These are phyloP conservation scores for Gentiana straminea DNA, from an alignment of 257 asterid genomes.

Conservation along the genomic window DNA sequence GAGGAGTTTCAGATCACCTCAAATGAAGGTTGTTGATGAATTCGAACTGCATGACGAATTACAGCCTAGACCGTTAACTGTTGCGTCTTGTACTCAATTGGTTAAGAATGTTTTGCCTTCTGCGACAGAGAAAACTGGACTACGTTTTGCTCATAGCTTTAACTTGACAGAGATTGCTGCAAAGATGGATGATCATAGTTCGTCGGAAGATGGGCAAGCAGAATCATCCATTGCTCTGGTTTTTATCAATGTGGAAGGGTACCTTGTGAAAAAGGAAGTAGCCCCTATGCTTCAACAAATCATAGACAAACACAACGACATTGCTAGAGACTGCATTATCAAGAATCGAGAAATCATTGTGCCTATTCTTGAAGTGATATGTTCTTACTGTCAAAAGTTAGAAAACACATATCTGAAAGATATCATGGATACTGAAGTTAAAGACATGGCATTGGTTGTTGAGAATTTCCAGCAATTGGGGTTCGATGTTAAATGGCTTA, in stretches of 20 bases:
- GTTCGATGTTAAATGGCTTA: constrained; percentile 13
- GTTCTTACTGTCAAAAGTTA: constrained; percentile 2
- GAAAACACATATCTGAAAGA: neutral
- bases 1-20: too few relatives aligned
- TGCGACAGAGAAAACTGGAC: neutral
- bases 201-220: constrained; percentile 8
- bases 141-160: neutral
- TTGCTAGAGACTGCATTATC: constrained; percentile 7
- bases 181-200: constrained; percentile 1
- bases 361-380: constrained; percentile 7
- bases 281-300: constrained; percentile 3
- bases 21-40: too few relatives aligned
- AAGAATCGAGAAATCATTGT: neutral
- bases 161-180: constrained; percentile 7
- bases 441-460: constrained; percentile 2
- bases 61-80: too few relatives aligned
- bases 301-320: constrained; percentile 9
- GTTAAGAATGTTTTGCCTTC: too few relatives aligned
- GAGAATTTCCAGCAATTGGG: constrained; percentile 6
- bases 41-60: too few relatives aligned
- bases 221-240: constrained; percentile 5
- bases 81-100: too few relatives aligned
- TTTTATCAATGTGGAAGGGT: neutral
- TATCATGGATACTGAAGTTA: constrained; percentile 3
- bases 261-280: constrained; percentile 10